Percentiles rank a stretch among this genome's conserved stretches.
Conservation (phyloP, 1,284 basidiomycete genomes). For the Leccinum glutinopallens region DNA sequence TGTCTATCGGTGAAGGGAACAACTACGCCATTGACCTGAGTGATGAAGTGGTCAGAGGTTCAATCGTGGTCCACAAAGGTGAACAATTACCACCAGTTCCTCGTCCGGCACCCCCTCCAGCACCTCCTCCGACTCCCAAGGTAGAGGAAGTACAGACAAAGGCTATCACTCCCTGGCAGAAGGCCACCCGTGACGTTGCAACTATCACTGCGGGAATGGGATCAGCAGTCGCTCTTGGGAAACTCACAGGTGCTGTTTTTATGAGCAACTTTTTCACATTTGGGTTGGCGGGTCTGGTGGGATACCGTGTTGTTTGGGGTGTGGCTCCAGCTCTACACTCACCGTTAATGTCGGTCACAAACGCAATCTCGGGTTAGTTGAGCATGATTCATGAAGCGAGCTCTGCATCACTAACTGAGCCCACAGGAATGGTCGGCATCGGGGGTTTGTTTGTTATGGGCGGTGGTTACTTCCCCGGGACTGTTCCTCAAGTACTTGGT, state of each 20-base stretch:
- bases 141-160: constrained; percentile 53
- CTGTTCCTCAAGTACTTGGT: constrained; percentile 75
- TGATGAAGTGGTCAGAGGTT: constrained; percentile 83
- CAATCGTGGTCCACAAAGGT: constrained; percentile 74
- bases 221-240: constrained; percentile 69
- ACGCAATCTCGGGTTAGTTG: constrained; percentile 68
- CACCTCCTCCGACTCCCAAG: constrained; percentile 53
- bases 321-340: constrained; percentile 84
- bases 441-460: constrained; percentile 89
- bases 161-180: constrained; percentile 83
- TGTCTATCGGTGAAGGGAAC: constrained; percentile 71
- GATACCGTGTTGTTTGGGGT: constrained; percentile 87
- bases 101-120: constrained; percentile 62
- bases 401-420: constrained; percentile 14
- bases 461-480: constrained; percentile 79
- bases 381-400: background rate
- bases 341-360: constrained; percentile 84
- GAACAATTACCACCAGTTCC: constrained; percentile 65
- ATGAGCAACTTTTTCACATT: constrained; percentile 88
- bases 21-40: constrained; percentile 69
- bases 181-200: constrained; percentile 71
- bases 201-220: constrained; percentile 76
- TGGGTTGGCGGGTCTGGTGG: constrained; percentile 78
- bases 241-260: constrained; percentile 74
- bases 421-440: constrained; percentile 71